Percentiles rank a stretch among this genome's conserved stretches.
Evolutionary conservation across 768 basidiomycete species (phyloP).

Genomic region (Leccinum subtestaceum): DNA sequence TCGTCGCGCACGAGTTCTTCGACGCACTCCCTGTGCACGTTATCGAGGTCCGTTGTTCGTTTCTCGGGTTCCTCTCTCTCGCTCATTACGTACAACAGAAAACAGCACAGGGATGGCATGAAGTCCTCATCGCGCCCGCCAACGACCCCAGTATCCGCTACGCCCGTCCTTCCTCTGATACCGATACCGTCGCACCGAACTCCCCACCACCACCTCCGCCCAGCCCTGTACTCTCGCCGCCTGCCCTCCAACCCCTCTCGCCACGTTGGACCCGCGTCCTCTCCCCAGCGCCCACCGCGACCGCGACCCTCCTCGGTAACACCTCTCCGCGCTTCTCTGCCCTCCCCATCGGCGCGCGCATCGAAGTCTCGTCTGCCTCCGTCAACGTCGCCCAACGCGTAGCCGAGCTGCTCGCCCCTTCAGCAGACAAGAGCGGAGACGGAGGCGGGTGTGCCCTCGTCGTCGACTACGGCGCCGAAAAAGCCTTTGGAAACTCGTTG

Average conservation of each 20-base stretch:
- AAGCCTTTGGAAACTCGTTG: conserved; percentile 70
- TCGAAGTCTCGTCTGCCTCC: conserved; percentile 78
- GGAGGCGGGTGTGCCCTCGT: conserved; percentile 69
- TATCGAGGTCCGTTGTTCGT: conserved; percentile 57
- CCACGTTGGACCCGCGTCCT: conserved; percentile 63
- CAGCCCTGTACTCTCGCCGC: neutral
- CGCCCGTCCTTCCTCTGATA: conserved; percentile 20
- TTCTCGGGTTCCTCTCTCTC: too few species aligned
- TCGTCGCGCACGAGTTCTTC: conserved; percentile 96
- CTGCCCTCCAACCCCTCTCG: conserved; percentile 4
- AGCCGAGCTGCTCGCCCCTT: conserved; percentile 53
- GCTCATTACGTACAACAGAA: conserved; percentile 44
- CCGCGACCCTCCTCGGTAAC: conserved; percentile 53
- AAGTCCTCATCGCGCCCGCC: conserved; percentile 64
- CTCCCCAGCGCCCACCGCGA: conserved; percentile 53
- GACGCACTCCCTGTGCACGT: conserved; percentile 93
- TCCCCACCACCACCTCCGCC: neutral
- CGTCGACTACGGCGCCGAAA: conserved; percentile 84
- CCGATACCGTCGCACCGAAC: conserved; percentile 8
- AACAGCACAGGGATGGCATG: conserved; percentile 78
- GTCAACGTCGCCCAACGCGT: conserved; percentile 67
- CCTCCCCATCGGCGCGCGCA: conserved; percentile 64
- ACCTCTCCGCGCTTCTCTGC: conserved; percentile 69
- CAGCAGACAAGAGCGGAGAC: conserved; percentile 12
- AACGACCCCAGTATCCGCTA: conserved; percentile 38